Evolutionary conservation across 2,329 filamentous ascomycete species (phyloP).

Genomic region (Calonectria crousiana): DNA sequence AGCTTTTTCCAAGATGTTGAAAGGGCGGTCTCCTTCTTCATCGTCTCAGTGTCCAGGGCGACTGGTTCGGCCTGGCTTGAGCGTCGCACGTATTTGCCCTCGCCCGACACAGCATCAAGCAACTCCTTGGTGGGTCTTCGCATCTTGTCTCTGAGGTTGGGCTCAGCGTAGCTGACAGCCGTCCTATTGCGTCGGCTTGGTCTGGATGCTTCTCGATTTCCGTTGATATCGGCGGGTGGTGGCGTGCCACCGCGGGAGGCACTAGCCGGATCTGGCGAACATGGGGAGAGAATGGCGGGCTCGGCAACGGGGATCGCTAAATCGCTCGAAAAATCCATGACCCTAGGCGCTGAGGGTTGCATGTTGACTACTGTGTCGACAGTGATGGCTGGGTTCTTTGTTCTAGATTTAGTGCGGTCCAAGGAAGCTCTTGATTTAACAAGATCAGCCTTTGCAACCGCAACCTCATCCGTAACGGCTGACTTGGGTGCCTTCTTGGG

Average conservation of each 20-base stretch:
- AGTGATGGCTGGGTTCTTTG: conserved; percentile 42
- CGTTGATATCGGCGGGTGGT: conserved; percentile 69
- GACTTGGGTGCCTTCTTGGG: conserved; percentile 64
- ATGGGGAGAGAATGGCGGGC: conserved; percentile 58
- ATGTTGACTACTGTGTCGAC: conserved; percentile 35
- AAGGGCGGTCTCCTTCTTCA: conserved; percentile 51
- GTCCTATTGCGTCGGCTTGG: conserved; percentile 75
- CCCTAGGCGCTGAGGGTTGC: conserved; percentile 32
- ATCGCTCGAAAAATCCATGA: conserved; percentile 31
- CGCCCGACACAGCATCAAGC: conserved; percentile 78
- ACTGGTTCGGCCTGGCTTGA: conserved; percentile 51
- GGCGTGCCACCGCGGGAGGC: conserved; percentile 64
- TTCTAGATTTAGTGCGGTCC: conserved; percentile 43
- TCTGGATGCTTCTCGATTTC: conserved; percentile 68
- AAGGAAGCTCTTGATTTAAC: conserved; percentile 42
- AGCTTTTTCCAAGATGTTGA: conserved; percentile 49
- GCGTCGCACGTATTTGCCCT: conserved; percentile 64
- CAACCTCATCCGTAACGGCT: conserved; percentile 50
- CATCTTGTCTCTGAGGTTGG: conserved; percentile 87
- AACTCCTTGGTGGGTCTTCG: conserved; percentile 82
- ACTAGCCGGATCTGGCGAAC: conserved; percentile 61
- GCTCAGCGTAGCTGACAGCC: conserved; percentile 84
- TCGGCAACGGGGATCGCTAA: conserved; percentile 51
- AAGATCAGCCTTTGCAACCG: conserved; percentile 54
- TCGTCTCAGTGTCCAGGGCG: conserved; percentile 40